Conservation (phyloP, 768 basidiomycete genomes). For the Calvatia gigantea region DNA sequence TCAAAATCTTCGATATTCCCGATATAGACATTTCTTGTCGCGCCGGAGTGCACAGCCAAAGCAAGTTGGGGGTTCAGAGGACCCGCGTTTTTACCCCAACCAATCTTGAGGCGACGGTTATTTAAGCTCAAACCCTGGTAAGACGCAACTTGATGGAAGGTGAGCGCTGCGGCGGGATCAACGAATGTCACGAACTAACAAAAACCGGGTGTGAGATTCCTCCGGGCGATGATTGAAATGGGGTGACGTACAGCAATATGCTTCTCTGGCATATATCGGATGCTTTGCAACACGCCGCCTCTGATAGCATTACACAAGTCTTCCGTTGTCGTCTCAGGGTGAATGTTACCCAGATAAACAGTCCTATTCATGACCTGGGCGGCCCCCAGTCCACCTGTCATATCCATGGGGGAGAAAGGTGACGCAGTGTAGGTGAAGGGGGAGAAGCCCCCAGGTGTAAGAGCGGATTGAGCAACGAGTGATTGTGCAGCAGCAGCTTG, state of each 20-base stretch:
- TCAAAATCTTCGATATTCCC: slow-evolving; percentile 97
- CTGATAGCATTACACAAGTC: slow-evolving; percentile 96
- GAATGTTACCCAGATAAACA: slow-evolving; percentile 94
- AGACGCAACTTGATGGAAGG: slow-evolving; percentile 91
- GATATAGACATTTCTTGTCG: slow-evolving; percentile 95
- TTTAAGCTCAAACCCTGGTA: slow-evolving; percentile 89
- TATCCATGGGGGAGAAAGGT: slow-evolving; percentile 36
- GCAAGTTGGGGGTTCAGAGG: slow-evolving; percentile 81
- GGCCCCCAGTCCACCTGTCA: slow-evolving; percentile 25
- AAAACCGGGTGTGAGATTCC: slow-evolving; percentile 10
- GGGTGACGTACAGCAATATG: slow-evolving; percentile 79
- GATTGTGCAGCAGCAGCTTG: slow-evolving; percentile 84
- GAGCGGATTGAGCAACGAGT: slow-evolving; percentile 53
- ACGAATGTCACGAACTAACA: slow-evolving; percentile 92
- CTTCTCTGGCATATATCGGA: slow-evolving; percentile 95
- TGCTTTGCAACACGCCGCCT: slow-evolving; percentile 94
- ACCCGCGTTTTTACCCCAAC: slow-evolving; percentile 97
- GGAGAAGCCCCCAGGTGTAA: slow-evolving; percentile 34
- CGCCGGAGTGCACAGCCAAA: slow-evolving; percentile 87
- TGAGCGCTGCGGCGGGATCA: slow-evolving; percentile 88
- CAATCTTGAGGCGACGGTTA: slow-evolving; percentile 92
- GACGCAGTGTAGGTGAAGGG: slow-evolving; percentile 46
- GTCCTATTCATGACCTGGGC: slow-evolving; percentile 78
- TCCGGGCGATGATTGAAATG: background rate
- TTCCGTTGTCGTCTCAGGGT: slow-evolving; percentile 92